Percentiles rank a stretch among this genome's conserved stretches.
Evolutionary conservation across 2,329 filamentous ascomycete species (phyloP).

Genomic region (Fusarium sororula): DNA sequence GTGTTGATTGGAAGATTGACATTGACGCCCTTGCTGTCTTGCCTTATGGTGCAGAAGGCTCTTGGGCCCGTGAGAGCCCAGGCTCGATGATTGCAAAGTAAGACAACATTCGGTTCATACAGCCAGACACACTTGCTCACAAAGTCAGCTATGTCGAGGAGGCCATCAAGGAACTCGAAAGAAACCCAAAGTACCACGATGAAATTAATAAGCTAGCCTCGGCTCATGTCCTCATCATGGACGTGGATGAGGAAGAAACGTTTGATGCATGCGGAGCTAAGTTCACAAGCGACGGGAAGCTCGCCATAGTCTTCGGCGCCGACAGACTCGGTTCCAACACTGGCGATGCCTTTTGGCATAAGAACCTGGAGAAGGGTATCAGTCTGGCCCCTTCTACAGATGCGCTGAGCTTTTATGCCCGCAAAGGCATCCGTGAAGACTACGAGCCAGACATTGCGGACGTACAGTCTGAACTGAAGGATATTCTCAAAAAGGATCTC

Average conservation of each 20-base stretch:
- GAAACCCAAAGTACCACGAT: background rate
- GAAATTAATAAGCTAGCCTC: background rate
- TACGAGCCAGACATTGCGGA: background rate
- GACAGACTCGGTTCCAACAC: background rate
- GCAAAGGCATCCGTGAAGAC: background rate
- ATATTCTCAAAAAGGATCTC: rapidly evolving
- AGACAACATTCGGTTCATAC: rapidly evolving
- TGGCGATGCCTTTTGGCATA: background rate
- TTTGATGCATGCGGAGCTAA: background rate
- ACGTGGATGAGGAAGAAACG: background rate
- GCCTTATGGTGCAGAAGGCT: background rate
- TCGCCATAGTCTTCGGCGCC: background rate
- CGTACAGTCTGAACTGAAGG: background rate
- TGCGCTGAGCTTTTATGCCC: background rate
- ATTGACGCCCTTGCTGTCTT: background rate
- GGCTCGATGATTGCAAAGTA: background rate
- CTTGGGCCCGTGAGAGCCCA: background rate
- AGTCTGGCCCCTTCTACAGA: rapidly evolving
- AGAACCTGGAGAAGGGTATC: background rate
- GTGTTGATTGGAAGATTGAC: background rate
- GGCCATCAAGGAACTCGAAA: background rate
- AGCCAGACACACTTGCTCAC: rapidly evolving
- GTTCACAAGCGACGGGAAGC: background rate
- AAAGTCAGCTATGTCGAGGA: background rate
- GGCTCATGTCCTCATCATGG: background rate